Base-by-base conservation (phyloP, 768 basidiomycete species). In the Cystofilobasidium bisporidii region DNA sequence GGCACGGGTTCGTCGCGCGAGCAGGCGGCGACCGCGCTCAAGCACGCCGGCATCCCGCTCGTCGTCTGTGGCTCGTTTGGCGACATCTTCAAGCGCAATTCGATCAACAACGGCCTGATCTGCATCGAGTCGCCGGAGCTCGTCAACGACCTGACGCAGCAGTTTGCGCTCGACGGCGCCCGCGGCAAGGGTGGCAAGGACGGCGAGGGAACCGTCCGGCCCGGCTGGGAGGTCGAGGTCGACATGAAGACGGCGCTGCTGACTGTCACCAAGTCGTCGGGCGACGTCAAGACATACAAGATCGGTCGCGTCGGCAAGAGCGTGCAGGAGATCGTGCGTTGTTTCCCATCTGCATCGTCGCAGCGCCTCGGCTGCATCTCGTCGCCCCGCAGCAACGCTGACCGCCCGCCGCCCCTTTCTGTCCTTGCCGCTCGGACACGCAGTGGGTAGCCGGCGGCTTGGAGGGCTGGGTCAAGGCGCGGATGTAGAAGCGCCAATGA, bases 21-120 rank as follows among this genome's bases (percentile, higher is more conserved):
- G 78, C 96, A 99, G 76, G 96, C 96, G 2, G 96, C 96, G 20
- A 99, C 96, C 0, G 94, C 96, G 1, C 85, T 99, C 71, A 91
- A 92, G 75, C 84, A 92, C 10, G 89, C 94, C 0, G 94, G 96
- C 20, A 79, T 99, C 5, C 91, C 91, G 5, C 80, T 96, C 60
- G 91, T 99, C 64, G 83, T 99, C 67, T 91, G 91, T n/a, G 96
- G 93, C 40, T 96, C 92, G 36, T 99, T 99, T 72, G 94, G 96
- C 14, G 96, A 99, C 76, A 98, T 98, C 74, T 99, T 96, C 83
- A 97, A 98, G 81, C 86, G 96, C 38, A 99, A 99, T 77, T 88
- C 91, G 22, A 98, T 98, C 80, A 99, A 99, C 80, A 98, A 99
- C 75, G 94, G 92, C 14, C 81, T 99, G 9, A 89, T 99, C 61